A percentile compares a stretch with the other conserved stretches of the same genome.
Evolutionary conservation across 2,329 filamentous ascomycete genomes (phyloP).

Genomic region (Botrytis aclada): DNA sequence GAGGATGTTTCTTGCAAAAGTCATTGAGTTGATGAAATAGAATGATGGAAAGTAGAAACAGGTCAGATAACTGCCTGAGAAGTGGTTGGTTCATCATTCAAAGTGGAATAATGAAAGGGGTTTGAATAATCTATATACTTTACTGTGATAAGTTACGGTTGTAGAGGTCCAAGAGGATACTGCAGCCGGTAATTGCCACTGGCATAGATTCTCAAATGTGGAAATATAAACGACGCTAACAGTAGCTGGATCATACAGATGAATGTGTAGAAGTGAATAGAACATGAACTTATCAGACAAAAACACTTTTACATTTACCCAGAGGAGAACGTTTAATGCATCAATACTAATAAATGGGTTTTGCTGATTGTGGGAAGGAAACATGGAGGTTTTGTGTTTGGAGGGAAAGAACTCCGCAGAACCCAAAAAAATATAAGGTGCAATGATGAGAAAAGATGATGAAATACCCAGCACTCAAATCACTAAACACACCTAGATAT

Average conservation of each 20-base stretch:
- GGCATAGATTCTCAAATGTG: not conserved
- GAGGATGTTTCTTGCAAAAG: not conserved
- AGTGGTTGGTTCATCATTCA: not conserved
- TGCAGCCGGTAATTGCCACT: not conserved
- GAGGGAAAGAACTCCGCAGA: not conserved
- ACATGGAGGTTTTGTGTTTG: not conserved
- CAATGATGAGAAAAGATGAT: not conserved
- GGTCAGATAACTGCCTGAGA: not conserved
- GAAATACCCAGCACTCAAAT: not conserved
- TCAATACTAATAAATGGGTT: not conserved
- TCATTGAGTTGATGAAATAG: not conserved
- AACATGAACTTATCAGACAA: not conserved
- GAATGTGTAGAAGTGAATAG: slow-evolving; percentile 6
- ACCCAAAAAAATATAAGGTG: not conserved
- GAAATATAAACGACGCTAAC: not conserved
- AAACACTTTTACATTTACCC: not conserved
- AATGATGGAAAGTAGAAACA: not conserved
- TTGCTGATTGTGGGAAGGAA: not conserved
- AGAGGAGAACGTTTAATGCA: not conserved
- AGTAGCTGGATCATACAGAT: not conserved
- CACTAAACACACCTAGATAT: not conserved
- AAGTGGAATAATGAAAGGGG: not conserved
- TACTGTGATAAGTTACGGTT: not conserved
- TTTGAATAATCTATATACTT: not conserved
- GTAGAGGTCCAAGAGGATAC: not conserved